These are phyloP conservation scores for Paecilomyces formosus DNA, from an alignment of 2,329 filamentous ascomycete species.

Conservation along the genomic window DNA sequence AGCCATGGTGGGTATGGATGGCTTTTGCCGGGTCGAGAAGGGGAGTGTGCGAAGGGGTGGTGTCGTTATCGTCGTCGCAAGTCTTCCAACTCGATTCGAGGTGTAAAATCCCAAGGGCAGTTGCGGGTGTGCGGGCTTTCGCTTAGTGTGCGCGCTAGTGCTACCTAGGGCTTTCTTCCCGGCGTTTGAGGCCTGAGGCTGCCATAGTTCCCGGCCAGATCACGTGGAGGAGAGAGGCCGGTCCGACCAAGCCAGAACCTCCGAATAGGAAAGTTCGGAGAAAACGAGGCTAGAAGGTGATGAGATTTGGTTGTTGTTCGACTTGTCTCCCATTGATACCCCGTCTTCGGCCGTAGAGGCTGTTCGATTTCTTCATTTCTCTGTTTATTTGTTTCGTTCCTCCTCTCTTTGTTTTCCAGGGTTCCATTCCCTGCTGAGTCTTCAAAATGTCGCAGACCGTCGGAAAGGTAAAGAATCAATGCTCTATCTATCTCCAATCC, in stretches of 20 bases:
- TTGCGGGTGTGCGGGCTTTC: slow-evolving; percentile 30
- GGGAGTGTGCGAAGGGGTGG: slow-evolving; percentile 23
- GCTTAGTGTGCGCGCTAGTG: slow-evolving; percentile 31
- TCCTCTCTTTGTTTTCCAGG: background rate
- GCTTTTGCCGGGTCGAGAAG: slow-evolving; percentile 31
- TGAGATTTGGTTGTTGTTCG: background rate
- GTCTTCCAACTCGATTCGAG: slow-evolving; percentile 16
- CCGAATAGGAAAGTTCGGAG: background rate
- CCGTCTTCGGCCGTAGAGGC: slow-evolving; percentile 1
- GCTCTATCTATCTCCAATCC: background rate
- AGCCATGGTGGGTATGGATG: slow-evolving; percentile 57
- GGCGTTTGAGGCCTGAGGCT: background rate
- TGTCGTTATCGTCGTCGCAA: slow-evolving; percentile 27
- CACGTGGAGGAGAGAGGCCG: slow-evolving; percentile 17
- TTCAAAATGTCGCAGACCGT: slow-evolving; percentile 37
- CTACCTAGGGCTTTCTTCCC: slow-evolving; percentile 22
- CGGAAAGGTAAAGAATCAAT: slow-evolving; percentile 30
- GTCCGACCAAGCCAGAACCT: background rate
- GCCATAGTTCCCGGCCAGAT: slow-evolving; percentile 2
- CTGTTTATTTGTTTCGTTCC: background rate
- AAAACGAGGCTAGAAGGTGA: background rate
- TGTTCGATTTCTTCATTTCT: background rate
- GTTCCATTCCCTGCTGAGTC: background rate
- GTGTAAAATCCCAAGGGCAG: slow-evolving; percentile 18
- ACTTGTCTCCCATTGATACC: background rate